Conservation (phyloP, 2,329 filamentous ascomycete genomes). For the Clonostachys rosea region DNA sequence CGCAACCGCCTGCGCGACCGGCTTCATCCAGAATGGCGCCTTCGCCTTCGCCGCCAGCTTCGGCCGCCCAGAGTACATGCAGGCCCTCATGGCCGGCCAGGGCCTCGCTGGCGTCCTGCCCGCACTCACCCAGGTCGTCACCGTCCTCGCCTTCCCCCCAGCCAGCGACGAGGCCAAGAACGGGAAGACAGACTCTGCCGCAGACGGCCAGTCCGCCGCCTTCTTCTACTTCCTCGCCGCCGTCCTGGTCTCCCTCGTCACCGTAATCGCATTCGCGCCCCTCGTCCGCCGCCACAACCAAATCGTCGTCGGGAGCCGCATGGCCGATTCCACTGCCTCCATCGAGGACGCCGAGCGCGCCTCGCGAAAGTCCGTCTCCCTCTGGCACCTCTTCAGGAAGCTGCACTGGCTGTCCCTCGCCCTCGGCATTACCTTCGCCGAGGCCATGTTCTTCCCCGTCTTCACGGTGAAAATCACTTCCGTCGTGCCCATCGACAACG, state of each 20-base stretch:
- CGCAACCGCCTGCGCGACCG: conserved; percentile 72
- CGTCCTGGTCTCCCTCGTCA: conserved; percentile 65
- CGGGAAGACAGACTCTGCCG: conserved; percentile 14
- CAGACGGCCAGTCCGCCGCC: conserved; percentile 49
- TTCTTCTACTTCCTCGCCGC: conserved; percentile 91
- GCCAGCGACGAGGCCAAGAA: conserved; percentile 13
- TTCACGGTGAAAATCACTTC: conserved; percentile 68
- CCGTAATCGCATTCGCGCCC: conserved; percentile 70
- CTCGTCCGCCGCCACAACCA: conserved; percentile 59
- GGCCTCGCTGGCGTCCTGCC: conserved; percentile 88
- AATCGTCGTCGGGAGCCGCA: conserved; percentile 40
- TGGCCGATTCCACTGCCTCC: conserved; percentile 44
- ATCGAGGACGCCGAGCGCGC: conserved; percentile 48
- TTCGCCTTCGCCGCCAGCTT: conserved; percentile 90
- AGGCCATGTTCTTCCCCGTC: conserved; percentile 94
- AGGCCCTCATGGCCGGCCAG: conserved; percentile 94
- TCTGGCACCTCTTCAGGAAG: conserved; percentile 68
- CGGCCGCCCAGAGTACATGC: conserved; percentile 81
- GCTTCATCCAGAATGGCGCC: conserved; percentile 86
- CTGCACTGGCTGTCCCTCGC: conserved; percentile 73
- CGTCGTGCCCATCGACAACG: conserved; percentile 20
- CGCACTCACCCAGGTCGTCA: conserved; percentile 78
- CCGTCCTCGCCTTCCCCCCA: conserved; percentile 60
- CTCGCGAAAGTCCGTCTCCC: conserved; percentile 41
- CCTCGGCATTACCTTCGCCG: conserved; percentile 73